Conservation (phyloP, 345 rosid species). For the Eucalyptus victrix region DNA sequence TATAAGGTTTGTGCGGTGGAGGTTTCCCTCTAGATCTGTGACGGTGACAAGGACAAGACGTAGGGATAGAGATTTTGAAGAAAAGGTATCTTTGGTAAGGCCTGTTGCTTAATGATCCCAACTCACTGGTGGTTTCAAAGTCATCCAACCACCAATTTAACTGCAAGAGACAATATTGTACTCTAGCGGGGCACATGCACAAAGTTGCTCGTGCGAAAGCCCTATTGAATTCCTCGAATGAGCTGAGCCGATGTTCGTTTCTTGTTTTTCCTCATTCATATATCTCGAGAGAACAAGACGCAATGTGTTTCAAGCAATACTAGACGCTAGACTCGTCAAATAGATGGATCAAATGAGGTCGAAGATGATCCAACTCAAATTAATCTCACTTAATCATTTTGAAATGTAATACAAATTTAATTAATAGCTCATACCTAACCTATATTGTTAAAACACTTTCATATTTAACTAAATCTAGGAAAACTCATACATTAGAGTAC, state of each 20-base stretch:
- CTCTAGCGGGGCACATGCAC: neutral
- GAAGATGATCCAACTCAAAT: no score
- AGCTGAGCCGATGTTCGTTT: neutral
- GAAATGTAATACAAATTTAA: no score
- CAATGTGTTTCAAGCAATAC: neutral
- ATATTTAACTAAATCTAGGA: no score
- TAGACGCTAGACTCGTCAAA: no score
- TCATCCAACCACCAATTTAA: slow-evolving; percentile 4
- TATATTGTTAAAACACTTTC: fast-evolving
- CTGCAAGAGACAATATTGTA: neutral
- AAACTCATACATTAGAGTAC: no score
- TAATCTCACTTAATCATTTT: no score
- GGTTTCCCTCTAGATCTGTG: neutral
- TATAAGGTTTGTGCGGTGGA: neutral
- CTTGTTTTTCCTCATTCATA: neutral
- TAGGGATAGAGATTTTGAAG: neutral
- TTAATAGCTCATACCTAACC: no score
- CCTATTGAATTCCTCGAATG: neutral
- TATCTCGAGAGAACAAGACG: neutral
- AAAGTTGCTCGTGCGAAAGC: neutral
- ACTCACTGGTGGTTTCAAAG: slow-evolving; percentile 18
- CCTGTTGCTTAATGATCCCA: neutral
- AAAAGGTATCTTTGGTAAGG: neutral
- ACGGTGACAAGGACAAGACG: neutral
- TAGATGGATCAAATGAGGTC: fast-evolving